Evolutionary conservation across 306 rosid genomes (phyloP), one percentile per base, ranked within the genome.

Genomic region (Nissolia schottii): DNA sequence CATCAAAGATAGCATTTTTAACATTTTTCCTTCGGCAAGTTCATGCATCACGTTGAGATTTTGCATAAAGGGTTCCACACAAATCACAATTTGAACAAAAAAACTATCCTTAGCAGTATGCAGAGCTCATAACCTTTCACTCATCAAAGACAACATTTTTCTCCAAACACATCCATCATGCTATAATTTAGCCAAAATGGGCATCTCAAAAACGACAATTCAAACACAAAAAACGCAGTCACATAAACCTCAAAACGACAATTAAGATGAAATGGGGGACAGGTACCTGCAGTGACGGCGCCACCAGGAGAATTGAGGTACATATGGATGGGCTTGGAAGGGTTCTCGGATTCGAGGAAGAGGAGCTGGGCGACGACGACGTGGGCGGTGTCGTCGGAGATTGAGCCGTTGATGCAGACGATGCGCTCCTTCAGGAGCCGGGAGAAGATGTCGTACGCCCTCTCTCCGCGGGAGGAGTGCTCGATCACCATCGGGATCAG

Each of bases 341-440:
- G 96, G 75, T 94, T 94, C 71, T 94, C 99, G 9, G 99, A 94
- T 84, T 94, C 99, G 29, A 94, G 90, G 80, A 80, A 94, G 31
- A 94, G 94, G 3, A 94, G 97, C 89, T 94, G 99, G 13, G 99
- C 99, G 3, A 94, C 95, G 72, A 94, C 99, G 58, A 94, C 99
- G 38, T 94, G 99, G 7, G 99, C 79, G 14, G 99, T 94, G 80
- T 94, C 99, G 37, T 94, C 99, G 57, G 92, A 77, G 70, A 94
- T 82, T 54, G 99, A 86, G 0, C 99, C 97, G 27, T 94, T 94
- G 84, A 94, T 91, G 93, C 99, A 94, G 50, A 94, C 57, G 13
- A 94, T 94, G 45, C 99, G 99, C 73, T 94, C 99, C 60, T 94
- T 94, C 38, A 94, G 97, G 15, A 94, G 97, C 10, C 99, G 93